Evolutionary conservation across 1,284 basidiomycete species (phyloP), one percentile per base, ranked within the genome.

Genomic region (Fomitopsis palustris): DNA sequence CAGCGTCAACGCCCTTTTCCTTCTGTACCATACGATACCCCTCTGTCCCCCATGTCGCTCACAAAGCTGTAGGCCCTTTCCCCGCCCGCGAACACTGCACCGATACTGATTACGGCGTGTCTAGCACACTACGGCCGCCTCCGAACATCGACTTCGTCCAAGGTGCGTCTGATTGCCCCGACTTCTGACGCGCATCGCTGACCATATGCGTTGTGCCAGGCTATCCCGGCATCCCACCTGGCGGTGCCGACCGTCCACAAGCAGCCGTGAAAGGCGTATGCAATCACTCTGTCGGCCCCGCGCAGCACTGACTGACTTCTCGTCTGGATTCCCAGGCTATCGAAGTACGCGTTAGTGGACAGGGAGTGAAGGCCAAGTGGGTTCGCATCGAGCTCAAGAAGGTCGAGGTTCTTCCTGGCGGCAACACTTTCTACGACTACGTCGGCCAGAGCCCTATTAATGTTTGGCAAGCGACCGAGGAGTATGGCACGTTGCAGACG

Each of bases 351-450:
- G 78, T 87, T 21, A 86, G 84, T 10, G 77, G 80, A 3, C 78
- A 84, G 64, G 88, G 89, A n/a, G 84, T 91, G 68, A 95, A 93
- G 77, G 91, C 91, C 25, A 93, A 93, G 75, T 95, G 90, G 87
- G 87, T 96, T 29, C 85, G 89, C 64, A 86, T 95, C 61, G 92
- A 95, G 75, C 79, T 95, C 68, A 84, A 90, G 67, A 94, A 93
- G 77, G 84, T 93, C 45, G 93, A 96, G 74, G 87, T 83, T 1
- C 78, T 93, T 49, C 90, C 91, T 1, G 84, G 85, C 19, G 89
- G 86, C 25, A 89, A 86, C 72, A 85, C 85, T 8, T 92, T 88
- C 75, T 83, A 81, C 66, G 86, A 91, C 69, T 83, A 82, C 62
- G 83, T 92, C 37, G 89, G 89, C 3, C 82, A 85, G 17, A 88